Percentiles rank a stretch among this genome's conserved stretches.
These are phyloP conservation scores for Piloderma croceum DNA, from an alignment of 768 basidiomycete genomes.

Conservation along the genomic window DNA sequence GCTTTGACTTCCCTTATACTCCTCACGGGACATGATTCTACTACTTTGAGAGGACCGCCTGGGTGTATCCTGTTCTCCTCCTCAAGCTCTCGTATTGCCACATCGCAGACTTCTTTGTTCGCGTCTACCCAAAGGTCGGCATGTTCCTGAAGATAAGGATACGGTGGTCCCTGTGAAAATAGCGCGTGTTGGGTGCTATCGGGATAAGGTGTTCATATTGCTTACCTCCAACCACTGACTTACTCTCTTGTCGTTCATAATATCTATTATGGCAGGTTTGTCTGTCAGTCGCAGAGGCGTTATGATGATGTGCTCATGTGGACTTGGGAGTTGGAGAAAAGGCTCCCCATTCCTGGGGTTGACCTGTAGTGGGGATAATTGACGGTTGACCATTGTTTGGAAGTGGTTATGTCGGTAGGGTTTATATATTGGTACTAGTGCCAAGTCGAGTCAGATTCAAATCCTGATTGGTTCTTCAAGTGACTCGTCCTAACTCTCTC, in stretches of 20 bases:
- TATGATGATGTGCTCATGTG: constrained; percentile 49
- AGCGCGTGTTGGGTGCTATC: too few relatives aligned
- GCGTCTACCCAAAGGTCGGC: constrained; percentile 24
- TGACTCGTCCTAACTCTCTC: too few relatives aligned
- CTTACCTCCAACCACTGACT: constrained; percentile 15
- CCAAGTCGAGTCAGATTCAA: too few relatives aligned
- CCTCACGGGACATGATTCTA: constrained; percentile 45
- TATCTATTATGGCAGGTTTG: constrained; percentile 27
- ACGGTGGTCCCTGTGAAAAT: too few relatives aligned
- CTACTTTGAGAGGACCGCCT: constrained; percentile 29
- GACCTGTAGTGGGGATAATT: constrained; percentile 35
- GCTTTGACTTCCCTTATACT: constrained; percentile 48
- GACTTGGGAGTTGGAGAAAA: constrained; percentile 48
- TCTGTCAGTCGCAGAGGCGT: constrained; percentile 52
- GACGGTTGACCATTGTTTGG: constrained; percentile 15
- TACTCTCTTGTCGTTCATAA: constrained; percentile 43
- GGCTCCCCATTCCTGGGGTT: constrained; percentile 43
- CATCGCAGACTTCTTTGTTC: constrained; percentile 25
- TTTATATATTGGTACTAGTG: too few relatives aligned
- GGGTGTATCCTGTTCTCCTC: constrained; percentile 10
- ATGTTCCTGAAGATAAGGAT: constrained; percentile 47
- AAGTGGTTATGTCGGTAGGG: neutral
- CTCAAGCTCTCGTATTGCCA: constrained; percentile 27
- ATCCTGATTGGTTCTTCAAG: too few relatives aligned
- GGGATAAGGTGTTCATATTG: too few relatives aligned